Evolutionary conservation across 192 early-diverging fungal genomes (phyloP), one percentile per base, ranked within the genome.

Genomic region (Phycomyces nitens): DNA sequence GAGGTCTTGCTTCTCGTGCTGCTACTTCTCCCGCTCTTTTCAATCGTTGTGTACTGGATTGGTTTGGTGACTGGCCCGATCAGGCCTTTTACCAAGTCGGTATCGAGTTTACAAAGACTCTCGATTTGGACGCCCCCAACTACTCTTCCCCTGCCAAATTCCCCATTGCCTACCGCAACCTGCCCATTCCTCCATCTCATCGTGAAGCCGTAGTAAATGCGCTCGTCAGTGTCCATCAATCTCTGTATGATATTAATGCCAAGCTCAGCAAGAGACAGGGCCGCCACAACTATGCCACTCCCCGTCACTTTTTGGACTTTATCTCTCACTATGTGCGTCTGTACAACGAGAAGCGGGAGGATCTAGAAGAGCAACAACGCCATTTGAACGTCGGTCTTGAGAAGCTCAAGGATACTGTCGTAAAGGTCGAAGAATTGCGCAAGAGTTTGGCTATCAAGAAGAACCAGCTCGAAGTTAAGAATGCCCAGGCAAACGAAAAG

Each of bases 11-110:
- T 3, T 88, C 89, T 18, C 88, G 95, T 27, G 94, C 96, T 0
- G 96, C 98, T 16, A 98, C 97, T 4, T 97, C 95, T 11, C 98
- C 98, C 34, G 98, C 98, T 15, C 83, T 99, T 76, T 99, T 99
- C 88, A 99, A 99, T 71, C 93, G 98, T 70, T 99, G 98, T 80
- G 98, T 99, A 47, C 77, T 99, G 24, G 94, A 99, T 79, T 99
- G 98, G 97, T 97, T 98, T 53, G 98, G 97, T 55, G 98, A 99
- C 74, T 99, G 97, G 97, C 88, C 93, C 0, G 90, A 95, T 69
- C 94, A 97, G 71, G 97, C 96, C 1, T 92, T 99, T 74, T 96
- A 86, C 84, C 98, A 99, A 80, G 98, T 99, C 26, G 97, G 94
- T 29, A 86, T 87, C 58, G 98, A 99, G 78, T 96, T 98, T 70